Conservation (phyloP, 495 filamentous ascomycete genomes). For the Friedmanniomyces endolithicus region DNA sequence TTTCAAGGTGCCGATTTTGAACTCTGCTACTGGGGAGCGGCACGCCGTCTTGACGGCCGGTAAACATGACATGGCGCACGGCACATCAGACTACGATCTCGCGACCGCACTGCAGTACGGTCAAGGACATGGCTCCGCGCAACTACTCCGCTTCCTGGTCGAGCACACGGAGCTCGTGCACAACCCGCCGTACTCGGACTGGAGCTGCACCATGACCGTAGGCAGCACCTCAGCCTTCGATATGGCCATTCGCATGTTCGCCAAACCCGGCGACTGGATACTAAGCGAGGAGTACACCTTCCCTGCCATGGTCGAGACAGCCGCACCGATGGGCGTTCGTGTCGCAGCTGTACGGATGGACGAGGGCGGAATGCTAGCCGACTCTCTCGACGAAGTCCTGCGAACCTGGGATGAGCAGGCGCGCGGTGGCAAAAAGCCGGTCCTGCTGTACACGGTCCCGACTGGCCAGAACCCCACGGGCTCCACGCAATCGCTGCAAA, state of each 20-base stretch:
- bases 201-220: constrained; percentile 60
- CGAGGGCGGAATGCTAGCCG: constrained; percentile 58
- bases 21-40: constrained; percentile 34
- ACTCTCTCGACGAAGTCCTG: constrained; percentile 52
- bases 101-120: constrained; percentile 81
- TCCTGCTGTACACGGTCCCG: constrained; percentile 69
- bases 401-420: constrained; percentile 48
- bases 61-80: constrained; percentile 67
- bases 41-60: constrained; percentile 45
- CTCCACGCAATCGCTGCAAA: constrained; percentile 55
- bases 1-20: constrained; percentile 54
- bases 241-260: constrained; percentile 63
- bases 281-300: constrained; percentile 84
- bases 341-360: constrained; percentile 69
- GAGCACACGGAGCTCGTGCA: constrained; percentile 80
- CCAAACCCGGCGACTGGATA: constrained; percentile 55
- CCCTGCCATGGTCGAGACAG: constrained; percentile 68
- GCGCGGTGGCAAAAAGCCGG: constrained; percentile 54
- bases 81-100: constrained; percentile 59
- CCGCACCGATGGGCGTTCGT: constrained; percentile 59
- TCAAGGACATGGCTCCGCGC: constrained; percentile 71
- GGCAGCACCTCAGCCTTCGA: constrained; percentile 74
- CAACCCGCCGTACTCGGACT: constrained; percentile 69
- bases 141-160: constrained; percentile 75
- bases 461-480: constrained; percentile 90